These are phyloP conservation scores for Gossypium ekmanianum DNA, from an alignment of 345 rosid genomes.

Conservation along the genomic window DNA sequence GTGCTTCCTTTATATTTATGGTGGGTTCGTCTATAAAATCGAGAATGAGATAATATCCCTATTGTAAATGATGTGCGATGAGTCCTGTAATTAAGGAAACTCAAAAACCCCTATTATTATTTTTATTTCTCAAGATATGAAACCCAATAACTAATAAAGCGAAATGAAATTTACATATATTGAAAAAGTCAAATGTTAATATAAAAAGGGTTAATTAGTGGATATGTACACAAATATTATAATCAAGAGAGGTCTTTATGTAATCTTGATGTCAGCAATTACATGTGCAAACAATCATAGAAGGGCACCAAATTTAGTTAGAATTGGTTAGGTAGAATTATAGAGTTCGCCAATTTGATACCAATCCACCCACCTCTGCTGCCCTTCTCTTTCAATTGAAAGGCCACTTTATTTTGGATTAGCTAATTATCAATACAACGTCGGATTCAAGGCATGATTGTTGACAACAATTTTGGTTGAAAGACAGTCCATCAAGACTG, in stretches of 20 bases:
- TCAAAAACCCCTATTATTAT: no score
- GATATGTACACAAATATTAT: background rate
- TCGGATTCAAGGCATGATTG: background rate
- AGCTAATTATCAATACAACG: background rate
- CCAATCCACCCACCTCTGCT: background rate
- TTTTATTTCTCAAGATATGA: no score
- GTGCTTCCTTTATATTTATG: no score
- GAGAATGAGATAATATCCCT: no score
- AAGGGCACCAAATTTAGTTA: background rate
- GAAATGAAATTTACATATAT: no score
- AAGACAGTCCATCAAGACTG: background rate
- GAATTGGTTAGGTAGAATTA: background rate
- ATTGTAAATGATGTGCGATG: no score
- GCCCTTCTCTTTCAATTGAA: background rate
- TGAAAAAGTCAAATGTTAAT: no score
- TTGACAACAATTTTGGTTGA: background rate
- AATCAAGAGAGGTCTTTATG: background rate
- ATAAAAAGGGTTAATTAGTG: background rate
- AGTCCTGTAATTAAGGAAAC: no score
- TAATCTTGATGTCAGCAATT: conserved; percentile 12
- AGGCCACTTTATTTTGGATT: background rate
- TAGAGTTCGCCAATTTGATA: background rate
- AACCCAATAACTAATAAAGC: no score
- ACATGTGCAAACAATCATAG: background rate
- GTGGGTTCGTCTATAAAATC: no score